phyloP scores from a whole-genome alignment of 2,329 filamentous ascomycete genomes.

The Chrysoporthe cubensis region DNA sequence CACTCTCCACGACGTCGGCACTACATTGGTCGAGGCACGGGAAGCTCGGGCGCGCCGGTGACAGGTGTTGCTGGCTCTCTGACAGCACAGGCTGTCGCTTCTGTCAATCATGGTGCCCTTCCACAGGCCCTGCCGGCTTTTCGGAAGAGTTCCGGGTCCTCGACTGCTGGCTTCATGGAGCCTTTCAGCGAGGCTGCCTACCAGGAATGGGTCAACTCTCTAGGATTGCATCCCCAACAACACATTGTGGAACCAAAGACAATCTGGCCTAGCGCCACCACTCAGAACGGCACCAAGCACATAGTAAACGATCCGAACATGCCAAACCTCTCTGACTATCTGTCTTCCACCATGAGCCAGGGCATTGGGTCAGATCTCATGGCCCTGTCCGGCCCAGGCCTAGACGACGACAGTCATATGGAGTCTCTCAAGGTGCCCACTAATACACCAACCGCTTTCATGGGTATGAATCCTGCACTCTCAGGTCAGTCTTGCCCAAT shows the following conservation, averaged over 20 bases:
- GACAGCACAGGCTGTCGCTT: not conserved
- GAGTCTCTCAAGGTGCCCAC: constrained; percentile 44
- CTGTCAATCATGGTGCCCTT: not conserved
- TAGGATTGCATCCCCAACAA: constrained; percentile 22
- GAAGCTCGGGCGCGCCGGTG: not conserved
- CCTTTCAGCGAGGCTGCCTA: constrained; percentile 36
- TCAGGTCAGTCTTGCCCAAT: constrained; percentile 12
- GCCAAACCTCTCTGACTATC: constrained; percentile 50
- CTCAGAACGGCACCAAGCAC: constrained; percentile 29
- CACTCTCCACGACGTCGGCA: constrained; percentile 61
- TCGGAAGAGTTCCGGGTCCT: constrained; percentile 21
- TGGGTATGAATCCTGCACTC: constrained; percentile 1
- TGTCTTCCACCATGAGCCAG: constrained; percentile 30
- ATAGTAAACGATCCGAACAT: constrained; percentile 47
- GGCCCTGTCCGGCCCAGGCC: constrained; percentile 35
- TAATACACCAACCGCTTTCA: constrained; percentile 45
- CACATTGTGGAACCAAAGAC: constrained; percentile 22
- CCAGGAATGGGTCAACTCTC: constrained; percentile 33
- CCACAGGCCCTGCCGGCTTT: not conserved
- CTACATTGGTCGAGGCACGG: constrained; percentile 25
- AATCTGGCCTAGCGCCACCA: constrained; percentile 26
- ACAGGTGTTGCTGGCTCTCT: constrained; percentile 14
- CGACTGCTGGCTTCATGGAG: constrained; percentile 34
- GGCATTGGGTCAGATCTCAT: constrained; percentile 33
- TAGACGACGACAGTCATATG: constrained; percentile 41